Evolutionary conservation across 2,329 filamentous ascomycete genomes (phyloP).

Genomic region (Colletotrichum eremochloae): DNA sequence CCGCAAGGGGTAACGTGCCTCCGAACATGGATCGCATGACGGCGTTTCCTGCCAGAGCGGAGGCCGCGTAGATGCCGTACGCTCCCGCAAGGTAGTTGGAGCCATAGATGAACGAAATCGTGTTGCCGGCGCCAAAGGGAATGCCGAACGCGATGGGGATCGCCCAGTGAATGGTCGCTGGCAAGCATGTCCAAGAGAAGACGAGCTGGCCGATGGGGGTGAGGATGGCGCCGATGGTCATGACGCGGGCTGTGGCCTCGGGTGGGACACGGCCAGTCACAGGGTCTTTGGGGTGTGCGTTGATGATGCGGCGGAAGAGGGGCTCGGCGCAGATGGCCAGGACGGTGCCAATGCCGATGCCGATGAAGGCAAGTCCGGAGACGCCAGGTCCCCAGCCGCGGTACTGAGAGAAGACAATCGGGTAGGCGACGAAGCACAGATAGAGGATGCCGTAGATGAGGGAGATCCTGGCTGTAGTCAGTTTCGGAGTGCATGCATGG

Average conservation of each 20-base stretch:
- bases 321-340: slow-evolving; percentile 76
- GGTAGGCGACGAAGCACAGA: slow-evolving; percentile 91
- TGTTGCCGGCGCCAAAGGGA: slow-evolving; percentile 83
- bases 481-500: not conserved
- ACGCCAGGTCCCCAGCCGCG: slow-evolving; percentile 83
- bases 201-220: slow-evolving; percentile 84
- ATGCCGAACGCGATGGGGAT: slow-evolving; percentile 82
- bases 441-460: slow-evolving; percentile 90
- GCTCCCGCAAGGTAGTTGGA: slow-evolving; percentile 83
- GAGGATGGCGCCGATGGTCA: slow-evolving; percentile 81
- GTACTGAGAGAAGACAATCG: slow-evolving; percentile 80
- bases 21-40: slow-evolving; percentile 80
- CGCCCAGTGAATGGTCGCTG: slow-evolving; percentile 84
- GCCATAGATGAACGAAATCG: slow-evolving; percentile 84
- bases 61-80: slow-evolving; percentile 84
- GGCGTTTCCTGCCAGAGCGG: slow-evolving; percentile 83
- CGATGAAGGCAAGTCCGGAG: slow-evolving; percentile 83
- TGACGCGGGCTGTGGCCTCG: slow-evolving; percentile 84
- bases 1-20: slow-evolving; percentile 83
- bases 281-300: slow-evolving; percentile 80
- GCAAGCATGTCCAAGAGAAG: slow-evolving; percentile 90
- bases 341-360: slow-evolving; percentile 75
- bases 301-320: slow-evolving; percentile 81
- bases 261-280: slow-evolving; percentile 79
- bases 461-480: slow-evolving; percentile 68